Evolutionary conservation across 225 moss, liverwort and hornwort genomes (phyloP).

Genomic region (Bryoerythrophyllum caledonicum): DNA sequence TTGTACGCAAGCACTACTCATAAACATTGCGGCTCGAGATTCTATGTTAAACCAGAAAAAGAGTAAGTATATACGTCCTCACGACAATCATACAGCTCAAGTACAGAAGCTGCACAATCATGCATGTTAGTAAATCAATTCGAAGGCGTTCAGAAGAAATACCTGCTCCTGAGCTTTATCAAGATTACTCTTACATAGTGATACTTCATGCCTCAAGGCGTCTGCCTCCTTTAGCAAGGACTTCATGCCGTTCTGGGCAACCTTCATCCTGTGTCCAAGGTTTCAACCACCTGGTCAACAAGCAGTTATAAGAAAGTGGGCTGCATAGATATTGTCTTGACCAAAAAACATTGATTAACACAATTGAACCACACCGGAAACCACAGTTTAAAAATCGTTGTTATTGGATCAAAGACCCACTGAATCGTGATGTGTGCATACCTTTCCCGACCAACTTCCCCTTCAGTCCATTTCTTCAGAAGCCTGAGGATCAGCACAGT

Average conservation of each 20-base stretch:
- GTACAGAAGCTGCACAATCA: background rate
- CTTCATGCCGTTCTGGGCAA: constrained; percentile 77
- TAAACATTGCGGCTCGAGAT: background rate
- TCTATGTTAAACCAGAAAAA: background rate
- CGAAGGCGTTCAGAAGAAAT: constrained; percentile 6
- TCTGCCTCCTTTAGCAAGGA: constrained; percentile 72
- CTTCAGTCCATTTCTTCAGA: constrained; percentile 54
- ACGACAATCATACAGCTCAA: background rate
- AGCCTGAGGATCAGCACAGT: constrained; percentile 34
- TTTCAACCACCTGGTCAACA: constrained; percentile 75
- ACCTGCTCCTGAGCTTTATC: constrained; percentile 85
- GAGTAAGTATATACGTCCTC: too few relatives aligned
- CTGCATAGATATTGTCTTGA: constrained; percentile 5
- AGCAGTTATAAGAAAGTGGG: constrained; percentile 49
- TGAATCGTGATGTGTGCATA: constrained; percentile 15
- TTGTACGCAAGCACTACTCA: background rate
- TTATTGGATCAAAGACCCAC: background rate
- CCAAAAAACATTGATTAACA: background rate
- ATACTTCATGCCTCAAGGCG: constrained; percentile 65
- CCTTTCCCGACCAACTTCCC: constrained; percentile 52
- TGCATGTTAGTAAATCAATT: background rate
- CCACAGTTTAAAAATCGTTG: background rate
- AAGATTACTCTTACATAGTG: constrained; percentile 65
- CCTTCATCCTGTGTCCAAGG: constrained; percentile 71
- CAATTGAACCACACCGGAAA: background rate